phyloP scores from a whole-genome alignment of 2,329 filamentous ascomycete genomes.

The Alternaria atra region DNA sequence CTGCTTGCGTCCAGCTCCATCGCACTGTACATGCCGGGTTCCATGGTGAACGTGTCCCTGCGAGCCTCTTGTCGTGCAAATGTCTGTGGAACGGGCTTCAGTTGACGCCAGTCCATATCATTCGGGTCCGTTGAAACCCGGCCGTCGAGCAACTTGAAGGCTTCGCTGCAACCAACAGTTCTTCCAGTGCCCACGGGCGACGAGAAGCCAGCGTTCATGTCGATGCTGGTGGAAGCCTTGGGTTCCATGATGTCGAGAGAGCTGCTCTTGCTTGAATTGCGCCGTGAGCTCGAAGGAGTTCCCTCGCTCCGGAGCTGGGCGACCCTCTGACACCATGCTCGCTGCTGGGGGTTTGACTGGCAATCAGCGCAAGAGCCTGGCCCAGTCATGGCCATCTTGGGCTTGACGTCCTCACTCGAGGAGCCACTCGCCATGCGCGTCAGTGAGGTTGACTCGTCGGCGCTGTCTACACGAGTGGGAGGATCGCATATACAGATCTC shows the following conservation, averaged over 20 bases:
- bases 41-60: slow-evolving; percentile 37
- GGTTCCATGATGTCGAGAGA: slow-evolving; percentile 40
- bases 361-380: slow-evolving; percentile 51
- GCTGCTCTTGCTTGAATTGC: slow-evolving; percentile 32
- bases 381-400: slow-evolving; percentile 18
- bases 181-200: slow-evolving; percentile 23
- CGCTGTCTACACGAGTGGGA: slow-evolving; percentile 21
- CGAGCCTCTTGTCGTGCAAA: slow-evolving; percentile 21
- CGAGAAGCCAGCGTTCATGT: slow-evolving; percentile 22
- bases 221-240: slow-evolving; percentile 32
- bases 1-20: slow-evolving; percentile 50
- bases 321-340: slow-evolving; percentile 48
- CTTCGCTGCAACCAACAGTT: slow-evolving; percentile 47
- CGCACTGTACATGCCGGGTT: slow-evolving; percentile 46
- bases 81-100: slow-evolving; percentile 36
- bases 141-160: slow-evolving; percentile 47
- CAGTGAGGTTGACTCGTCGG: slow-evolving; percentile 23
- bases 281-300: slow-evolving; percentile 29
- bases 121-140: slow-evolving; percentile 41
- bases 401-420: slow-evolving; percentile 13
- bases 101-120: slow-evolving; percentile 43
- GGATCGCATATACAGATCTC: slow-evolving; percentile 43
- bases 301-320: slow-evolving; percentile 36
- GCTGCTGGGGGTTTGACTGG: slow-evolving; percentile 45
- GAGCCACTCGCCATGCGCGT: slow-evolving; percentile 9